Evolutionary conservation across 257 asterid species (phyloP).

Genomic region (Solanum habrochaites): DNA sequence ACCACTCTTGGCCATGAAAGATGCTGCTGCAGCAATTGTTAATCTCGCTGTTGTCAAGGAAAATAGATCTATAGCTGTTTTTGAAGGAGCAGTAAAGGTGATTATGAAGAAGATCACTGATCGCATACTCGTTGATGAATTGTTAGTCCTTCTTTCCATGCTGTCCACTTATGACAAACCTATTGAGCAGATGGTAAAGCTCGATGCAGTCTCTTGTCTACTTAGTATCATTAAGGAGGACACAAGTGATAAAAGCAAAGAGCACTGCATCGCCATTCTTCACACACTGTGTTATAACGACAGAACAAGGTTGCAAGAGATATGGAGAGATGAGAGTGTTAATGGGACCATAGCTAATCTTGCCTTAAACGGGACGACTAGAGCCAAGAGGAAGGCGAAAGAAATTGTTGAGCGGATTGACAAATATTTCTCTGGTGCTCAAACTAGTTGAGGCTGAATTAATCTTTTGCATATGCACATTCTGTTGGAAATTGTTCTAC

Average conservation of each 20-base stretch:
- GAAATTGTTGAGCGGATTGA: slow-evolving; percentile 29
- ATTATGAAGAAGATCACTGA: slow-evolving; percentile 26
- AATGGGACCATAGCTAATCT: slow-evolving; percentile 16
- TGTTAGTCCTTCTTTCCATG: slow-evolving; percentile 28
- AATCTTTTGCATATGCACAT: not conserved
- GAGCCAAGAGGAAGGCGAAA: slow-evolving; percentile 47
- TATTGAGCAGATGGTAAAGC: slow-evolving; percentile 33
- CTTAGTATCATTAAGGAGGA: slow-evolving; percentile 12
- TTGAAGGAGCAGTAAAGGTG: slow-evolving; percentile 28
- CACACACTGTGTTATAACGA: slow-evolving; percentile 23
- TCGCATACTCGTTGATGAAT: slow-evolving; percentile 13
- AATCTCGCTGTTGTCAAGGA: slow-evolving; percentile 22
- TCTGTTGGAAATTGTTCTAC: not conserved
- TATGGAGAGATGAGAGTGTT: slow-evolving; percentile 15
- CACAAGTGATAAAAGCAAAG: slow-evolving; percentile 17
- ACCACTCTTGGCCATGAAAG: slow-evolving; percentile 17
- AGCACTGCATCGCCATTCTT: slow-evolving; percentile 29
- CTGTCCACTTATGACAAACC: slow-evolving; percentile 25
- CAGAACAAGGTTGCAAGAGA: slow-evolving; percentile 16
- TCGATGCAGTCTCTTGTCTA: slow-evolving; percentile 20
- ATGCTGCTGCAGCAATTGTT: slow-evolving; percentile 28
- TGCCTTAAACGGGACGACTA: slow-evolving; percentile 27
- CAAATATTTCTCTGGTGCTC: slow-evolving; percentile 5
- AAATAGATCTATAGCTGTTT: slow-evolving; percentile 26
- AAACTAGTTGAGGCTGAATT: slow-evolving; percentile 10